Evolutionary conservation across 202 grass and related monocot species (phyloP).

Genomic region (Cymbopogon flexuosus): DNA sequence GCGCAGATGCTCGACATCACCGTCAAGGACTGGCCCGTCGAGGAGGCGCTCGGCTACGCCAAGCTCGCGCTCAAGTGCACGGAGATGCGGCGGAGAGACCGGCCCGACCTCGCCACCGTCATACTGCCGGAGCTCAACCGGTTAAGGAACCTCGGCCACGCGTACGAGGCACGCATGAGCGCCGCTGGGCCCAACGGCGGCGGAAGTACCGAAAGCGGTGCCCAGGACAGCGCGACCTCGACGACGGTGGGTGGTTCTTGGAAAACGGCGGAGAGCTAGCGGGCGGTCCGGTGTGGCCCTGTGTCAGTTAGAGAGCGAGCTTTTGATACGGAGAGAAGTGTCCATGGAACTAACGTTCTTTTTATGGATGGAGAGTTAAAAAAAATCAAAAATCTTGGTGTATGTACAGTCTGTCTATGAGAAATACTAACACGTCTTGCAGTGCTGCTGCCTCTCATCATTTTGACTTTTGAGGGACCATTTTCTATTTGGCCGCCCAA

Average conservation of each 20-base stretch:
- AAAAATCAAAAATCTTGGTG: not conserved
- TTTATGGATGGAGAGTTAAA: not conserved
- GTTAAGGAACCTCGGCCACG: conserved; percentile 72
- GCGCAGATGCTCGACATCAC: conserved; percentile 63
- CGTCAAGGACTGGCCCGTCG: conserved; percentile 75
- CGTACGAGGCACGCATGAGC: conserved; percentile 33
- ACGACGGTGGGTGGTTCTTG: conserved; percentile 10
- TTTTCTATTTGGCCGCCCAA: too few species aligned
- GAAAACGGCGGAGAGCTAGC: conserved; percentile 51
- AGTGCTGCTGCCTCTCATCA: not conserved
- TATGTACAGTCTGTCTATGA: conserved; percentile 3
- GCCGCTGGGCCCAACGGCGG: not conserved
- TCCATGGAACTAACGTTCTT: not conserved
- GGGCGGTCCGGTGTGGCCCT: not conserved
- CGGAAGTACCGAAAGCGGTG: not conserved
- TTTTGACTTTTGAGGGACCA: not conserved
- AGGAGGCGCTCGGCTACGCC: conserved; percentile 59
- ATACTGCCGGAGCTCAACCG: conserved; percentile 83
- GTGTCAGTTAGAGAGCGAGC: conserved; percentile 24
- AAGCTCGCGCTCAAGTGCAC: conserved; percentile 83
- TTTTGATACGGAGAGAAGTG: not conserved
- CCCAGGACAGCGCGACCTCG: conserved; percentile 2
- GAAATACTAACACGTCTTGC: conserved; percentile 21
- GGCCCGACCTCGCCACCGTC: conserved; percentile 71
- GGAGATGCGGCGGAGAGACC: conserved; percentile 68